These are phyloP conservation scores for Fusarium pseudograminearum DNA, from an alignment of 2,329 filamentous ascomycete species.

Conservation along the genomic window DNA sequence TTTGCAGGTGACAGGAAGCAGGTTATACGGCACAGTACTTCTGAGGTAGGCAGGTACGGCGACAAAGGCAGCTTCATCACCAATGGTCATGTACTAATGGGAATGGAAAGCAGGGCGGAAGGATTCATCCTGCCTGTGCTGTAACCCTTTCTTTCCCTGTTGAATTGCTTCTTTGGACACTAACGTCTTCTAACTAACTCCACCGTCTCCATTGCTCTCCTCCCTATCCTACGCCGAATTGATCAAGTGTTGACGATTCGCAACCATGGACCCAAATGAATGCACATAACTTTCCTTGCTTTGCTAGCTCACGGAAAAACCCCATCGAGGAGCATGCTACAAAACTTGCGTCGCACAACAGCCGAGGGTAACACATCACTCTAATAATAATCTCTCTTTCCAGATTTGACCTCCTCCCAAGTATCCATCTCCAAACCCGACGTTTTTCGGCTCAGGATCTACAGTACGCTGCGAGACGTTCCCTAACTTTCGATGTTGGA, in stretches of 20 bases:
- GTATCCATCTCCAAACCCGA: conserved; percentile 10
- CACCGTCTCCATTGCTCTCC: conserved; percentile 23
- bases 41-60: conserved; percentile 4
- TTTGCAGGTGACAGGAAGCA: not conserved
- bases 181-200: conserved; percentile 15
- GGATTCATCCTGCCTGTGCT: conserved; percentile 16
- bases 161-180: conserved; percentile 19
- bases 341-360: not conserved
- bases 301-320: not conserved
- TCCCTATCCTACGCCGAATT: conserved; percentile 21
- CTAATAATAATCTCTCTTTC: not conserved
- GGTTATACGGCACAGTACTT: conserved; percentile 8
- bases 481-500: not conserved
- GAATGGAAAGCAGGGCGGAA: not conserved
- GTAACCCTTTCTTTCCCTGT: conserved; percentile 10
- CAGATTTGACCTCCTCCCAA: not conserved
- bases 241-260: conserved; percentile 7
- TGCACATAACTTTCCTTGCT: not conserved
- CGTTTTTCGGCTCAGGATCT: conserved; percentile 25
- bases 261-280: conserved; percentile 2
- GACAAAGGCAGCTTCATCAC: not conserved
- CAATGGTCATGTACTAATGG: not conserved
- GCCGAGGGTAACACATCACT: conserved; percentile 2
- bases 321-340: conserved; percentile 3
- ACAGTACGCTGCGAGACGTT: not conserved